Evolutionary conservation across 306 rosid genomes (phyloP).

Genomic region (Castanospermum australe): DNA sequence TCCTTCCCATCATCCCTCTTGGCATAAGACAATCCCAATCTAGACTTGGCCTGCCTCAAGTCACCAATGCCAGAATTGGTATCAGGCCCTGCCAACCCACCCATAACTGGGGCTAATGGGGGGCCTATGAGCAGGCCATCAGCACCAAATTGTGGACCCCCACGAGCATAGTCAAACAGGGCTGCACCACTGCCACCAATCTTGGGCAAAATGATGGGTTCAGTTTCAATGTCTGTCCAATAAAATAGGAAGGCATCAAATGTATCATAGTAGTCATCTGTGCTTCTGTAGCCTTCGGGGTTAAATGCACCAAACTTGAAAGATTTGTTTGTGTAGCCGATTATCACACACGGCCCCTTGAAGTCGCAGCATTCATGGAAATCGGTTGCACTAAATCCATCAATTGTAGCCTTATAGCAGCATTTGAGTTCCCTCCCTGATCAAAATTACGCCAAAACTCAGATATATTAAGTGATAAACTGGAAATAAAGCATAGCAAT

Average conservation of each 20-base stretch:
- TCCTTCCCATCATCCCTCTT: conserved; percentile 86
- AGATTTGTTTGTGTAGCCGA: conserved; percentile 76
- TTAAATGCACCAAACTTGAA: conserved; percentile 95
- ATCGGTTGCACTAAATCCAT: conserved; percentile 75
- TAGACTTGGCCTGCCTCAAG: conserved; percentile 78
- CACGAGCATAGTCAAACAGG: conserved; percentile 54
- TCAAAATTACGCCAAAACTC: not conserved
- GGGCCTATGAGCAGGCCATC: conserved; percentile 75
- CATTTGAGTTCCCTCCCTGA: conserved; percentile 85
- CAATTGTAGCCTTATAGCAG: conserved; percentile 81
- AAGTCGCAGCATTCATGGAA: conserved; percentile 82
- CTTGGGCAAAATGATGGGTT: conserved; percentile 42
- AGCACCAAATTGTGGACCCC: conserved; percentile 87
- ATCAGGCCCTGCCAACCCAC: conserved; percentile 58
- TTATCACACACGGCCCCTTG: conserved; percentile 88
- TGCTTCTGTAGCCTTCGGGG: conserved; percentile 95
- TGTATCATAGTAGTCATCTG: conserved; percentile 85
- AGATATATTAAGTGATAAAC: not conserved
- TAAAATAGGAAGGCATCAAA: conserved; percentile 84
- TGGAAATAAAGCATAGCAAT: not conserved
- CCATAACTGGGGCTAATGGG: conserved; percentile 52
- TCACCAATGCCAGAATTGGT: conserved; percentile 59
- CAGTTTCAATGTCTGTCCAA: conserved; percentile 26
- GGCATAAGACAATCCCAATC: conserved; percentile 86
- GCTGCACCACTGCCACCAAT: conserved; percentile 56